Evolutionary conservation across 2,329 filamentous ascomycete species (phyloP), one percentile per base, ranked within the genome.

Genomic region (Trichophyton equinum): DNA sequence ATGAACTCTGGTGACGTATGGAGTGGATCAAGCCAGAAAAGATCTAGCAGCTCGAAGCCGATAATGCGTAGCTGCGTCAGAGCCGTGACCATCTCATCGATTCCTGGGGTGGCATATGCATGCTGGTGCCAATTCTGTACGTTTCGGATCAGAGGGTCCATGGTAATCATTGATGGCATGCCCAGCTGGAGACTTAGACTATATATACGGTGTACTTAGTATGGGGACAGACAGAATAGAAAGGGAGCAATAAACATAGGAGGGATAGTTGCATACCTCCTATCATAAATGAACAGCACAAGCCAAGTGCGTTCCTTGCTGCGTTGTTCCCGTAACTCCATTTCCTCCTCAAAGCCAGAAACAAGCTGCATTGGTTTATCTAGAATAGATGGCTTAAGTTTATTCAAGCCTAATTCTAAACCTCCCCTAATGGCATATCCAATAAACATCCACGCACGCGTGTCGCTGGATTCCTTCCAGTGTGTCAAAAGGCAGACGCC

Each of bases 391-490:
- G 63, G 62, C 22, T 49, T 62, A 30, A 66, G 40, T 59, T 64
- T 64, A 61, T 66, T 62, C 63, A 64, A 66, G 18, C 62, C 61
- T 67, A 77, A 62, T 44, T 76, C 74, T 64, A 76, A 73, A 57
- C 71, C 71, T 66, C 76, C 73, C 6, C 75, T 67, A 44, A 77
- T 75, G 0, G 71, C 73, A 60, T 75, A 75, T 2, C 75, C 75
- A 7, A 76, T 64, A 1, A 71, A 67, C 18, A 73, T 67, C 74
- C 75, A 77, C 3, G 71, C 72, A 11, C 75, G 68, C 9, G 70
- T 74, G 61, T 77, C 75, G 6, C 73, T 70, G 2, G 73, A 72
- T 46, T 76, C 73, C 64, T 77, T 77, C 73, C 74, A 77, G 62
- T 75, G 75, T 1, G 74, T 76, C 4, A 74, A 44, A 33, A 66